Percentiles rank a stretch among this genome's conserved stretches.
phyloP scores from a whole-genome alignment of 139 green algal species.

The Tetradesmus obliquus region DNA sequence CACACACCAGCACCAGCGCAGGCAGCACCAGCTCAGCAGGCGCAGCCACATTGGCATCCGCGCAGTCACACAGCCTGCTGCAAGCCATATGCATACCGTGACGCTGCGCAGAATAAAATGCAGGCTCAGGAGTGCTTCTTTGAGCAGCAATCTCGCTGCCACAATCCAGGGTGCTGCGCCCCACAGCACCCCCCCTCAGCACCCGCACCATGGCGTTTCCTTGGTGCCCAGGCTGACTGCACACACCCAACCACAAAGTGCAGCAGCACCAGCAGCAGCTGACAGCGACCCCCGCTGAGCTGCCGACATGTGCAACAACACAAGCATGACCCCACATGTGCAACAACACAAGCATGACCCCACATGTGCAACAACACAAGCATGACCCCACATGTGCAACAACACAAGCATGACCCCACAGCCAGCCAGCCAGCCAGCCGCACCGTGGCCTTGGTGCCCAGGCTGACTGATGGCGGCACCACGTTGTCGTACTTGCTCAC shows the following conservation, averaged over 20 bases:
- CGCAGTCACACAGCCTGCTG: background rate
- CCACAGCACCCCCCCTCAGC: too few relatives aligned
- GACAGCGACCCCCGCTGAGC: too few relatives aligned
- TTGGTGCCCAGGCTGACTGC: too few relatives aligned
- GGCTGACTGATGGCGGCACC: slow-evolving; percentile 57
- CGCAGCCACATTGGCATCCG: background rate
- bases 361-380: background rate
- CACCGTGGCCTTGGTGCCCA: slow-evolving; percentile 82
- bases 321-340: background rate
- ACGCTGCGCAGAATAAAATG: too few relatives aligned
- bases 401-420: background rate
- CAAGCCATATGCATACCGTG: too few relatives aligned
- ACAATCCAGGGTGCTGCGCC: too few relatives aligned
- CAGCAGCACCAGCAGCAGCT: too few relatives aligned
- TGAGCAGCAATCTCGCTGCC: too few relatives aligned
- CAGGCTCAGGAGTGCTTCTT: too few relatives aligned
- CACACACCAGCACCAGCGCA: slow-evolving; percentile 7
- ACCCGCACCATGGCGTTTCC: too few relatives aligned
- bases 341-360: background rate
- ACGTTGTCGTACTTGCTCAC: slow-evolving; percentile 77
- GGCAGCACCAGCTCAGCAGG: background rate
- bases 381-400: background rate
- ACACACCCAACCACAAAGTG: too few relatives aligned
- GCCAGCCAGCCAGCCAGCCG: background rate
- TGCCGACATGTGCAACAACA: background rate